Percentiles rank a stretch among this genome's conserved stretches.
Conservation (phyloP, 2,329 filamentous ascomycete genomes). For the Colletotrichum sojae region DNA sequence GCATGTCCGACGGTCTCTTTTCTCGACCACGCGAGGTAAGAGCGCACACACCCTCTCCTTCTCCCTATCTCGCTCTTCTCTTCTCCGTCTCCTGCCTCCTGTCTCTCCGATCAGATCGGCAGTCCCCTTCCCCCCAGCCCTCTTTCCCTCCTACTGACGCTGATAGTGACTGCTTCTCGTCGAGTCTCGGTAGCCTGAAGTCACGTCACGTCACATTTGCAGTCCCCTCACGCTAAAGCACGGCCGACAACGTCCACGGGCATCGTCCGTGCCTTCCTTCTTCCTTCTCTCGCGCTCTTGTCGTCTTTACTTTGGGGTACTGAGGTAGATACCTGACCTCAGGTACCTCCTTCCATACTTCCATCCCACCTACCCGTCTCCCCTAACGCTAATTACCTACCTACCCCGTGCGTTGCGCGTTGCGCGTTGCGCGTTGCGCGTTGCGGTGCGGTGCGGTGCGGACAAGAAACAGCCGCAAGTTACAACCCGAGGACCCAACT, state of each 20-base stretch:
- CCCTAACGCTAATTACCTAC: no score
- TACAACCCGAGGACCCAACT: not conserved
- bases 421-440: conserved; percentile 4
- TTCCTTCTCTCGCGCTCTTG: conserved; percentile 5
- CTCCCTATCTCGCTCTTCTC: not conserved
- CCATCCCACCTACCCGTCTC: no score
- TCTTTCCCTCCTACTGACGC: conserved; percentile 15
- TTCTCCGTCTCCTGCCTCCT: no score
- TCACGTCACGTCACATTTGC: conserved; percentile 22
- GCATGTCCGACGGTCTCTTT: conserved; percentile 13
- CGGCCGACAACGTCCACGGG: not conserved
- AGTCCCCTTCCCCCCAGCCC: not conserved
- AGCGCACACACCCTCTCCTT: not conserved
- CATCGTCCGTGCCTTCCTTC: conserved; percentile 9
- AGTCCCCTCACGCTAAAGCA: conserved; percentile 25
- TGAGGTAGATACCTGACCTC: no score
- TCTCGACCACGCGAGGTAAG: conserved; percentile 25
- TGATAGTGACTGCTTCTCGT: not conserved
- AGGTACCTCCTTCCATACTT: no score
- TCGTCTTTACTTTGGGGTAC: not conserved
- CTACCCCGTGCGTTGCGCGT: no score
- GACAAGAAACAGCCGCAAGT: not conserved
- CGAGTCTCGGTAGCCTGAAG: conserved; percentile 7
- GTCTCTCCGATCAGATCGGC: conserved; percentile 4
- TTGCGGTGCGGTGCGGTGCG: conserved; percentile 5